phyloP scores from a whole-genome alignment of 768 basidiomycete species.

The Gloeostereum incarnatum region DNA sequence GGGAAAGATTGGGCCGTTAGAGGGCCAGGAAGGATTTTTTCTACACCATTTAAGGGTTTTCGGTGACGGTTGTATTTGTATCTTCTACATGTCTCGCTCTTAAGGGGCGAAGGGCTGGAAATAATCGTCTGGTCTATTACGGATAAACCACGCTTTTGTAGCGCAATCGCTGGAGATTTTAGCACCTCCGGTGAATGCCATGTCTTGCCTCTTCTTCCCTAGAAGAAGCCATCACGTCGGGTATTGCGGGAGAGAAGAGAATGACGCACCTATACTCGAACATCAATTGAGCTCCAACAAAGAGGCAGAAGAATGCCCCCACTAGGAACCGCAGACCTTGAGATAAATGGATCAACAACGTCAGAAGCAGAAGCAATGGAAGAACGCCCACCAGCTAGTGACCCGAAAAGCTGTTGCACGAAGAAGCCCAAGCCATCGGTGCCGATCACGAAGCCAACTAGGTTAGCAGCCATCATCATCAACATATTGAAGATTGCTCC shows the following conservation, averaged over 20 bases:
- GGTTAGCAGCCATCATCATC: constrained; percentile 87
- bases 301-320: constrained; percentile 53
- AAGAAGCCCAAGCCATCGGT: constrained; percentile 71
- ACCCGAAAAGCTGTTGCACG: constrained; percentile 48
- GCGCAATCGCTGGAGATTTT: no score
- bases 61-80: neutral
- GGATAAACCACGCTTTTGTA: no score
- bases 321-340: constrained; percentile 64
- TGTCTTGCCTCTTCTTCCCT: constrained; percentile 69
- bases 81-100: no score
- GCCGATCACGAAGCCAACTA: constrained; percentile 92
- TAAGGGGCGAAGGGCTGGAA: no score
- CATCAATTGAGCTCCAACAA: constrained; percentile 85
- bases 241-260: constrained; percentile 1
- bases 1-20: constrained; percentile 22
- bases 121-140: no score
- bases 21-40: constrained; percentile 26
- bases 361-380: neutral
- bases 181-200: constrained; percentile 48
- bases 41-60: constrained; percentile 22
- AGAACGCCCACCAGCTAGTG: constrained; percentile 45
- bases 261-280: constrained; percentile 81
- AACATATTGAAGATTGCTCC: constrained; percentile 81
- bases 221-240: constrained; percentile 6
- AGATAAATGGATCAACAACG: constrained; percentile 3